Evolutionary conservation across 2,329 filamentous ascomycete species (phyloP).

Genomic region (Penicillium corylophilum): DNA sequence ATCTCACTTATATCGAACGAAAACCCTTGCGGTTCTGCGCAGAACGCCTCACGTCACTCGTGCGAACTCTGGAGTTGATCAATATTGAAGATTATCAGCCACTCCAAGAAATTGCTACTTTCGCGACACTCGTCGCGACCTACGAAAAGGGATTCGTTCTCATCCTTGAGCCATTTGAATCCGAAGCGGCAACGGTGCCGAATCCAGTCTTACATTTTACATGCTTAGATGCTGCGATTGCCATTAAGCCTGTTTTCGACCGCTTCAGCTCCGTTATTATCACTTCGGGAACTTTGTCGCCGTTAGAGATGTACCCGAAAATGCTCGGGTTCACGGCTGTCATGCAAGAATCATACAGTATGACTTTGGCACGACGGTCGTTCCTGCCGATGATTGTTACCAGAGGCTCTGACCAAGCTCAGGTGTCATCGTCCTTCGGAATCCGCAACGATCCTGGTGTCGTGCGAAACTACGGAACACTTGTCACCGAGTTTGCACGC

Average conservation of each 20-base stretch:
- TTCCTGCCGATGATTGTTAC: constrained; percentile 98
- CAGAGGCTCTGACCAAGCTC: constrained; percentile 86
- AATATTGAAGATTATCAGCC: constrained; percentile 98
- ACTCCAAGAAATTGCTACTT: constrained; percentile 94
- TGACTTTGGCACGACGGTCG: constrained; percentile 91
- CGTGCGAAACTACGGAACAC: constrained; percentile 92
- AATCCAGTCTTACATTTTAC: constrained; percentile 98
- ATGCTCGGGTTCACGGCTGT: constrained; percentile 94
- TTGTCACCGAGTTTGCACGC: constrained; percentile 92
- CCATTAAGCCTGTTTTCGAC: constrained; percentile 96
- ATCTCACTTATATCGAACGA: constrained; percentile 95
- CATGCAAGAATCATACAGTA: constrained; percentile 93
- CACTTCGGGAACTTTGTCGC: constrained; percentile 94
- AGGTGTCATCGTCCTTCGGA: constrained; percentile 90
- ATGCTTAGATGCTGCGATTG: constrained; percentile 94
- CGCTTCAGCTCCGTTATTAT: constrained; percentile 98
- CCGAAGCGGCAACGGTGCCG: constrained; percentile 88
- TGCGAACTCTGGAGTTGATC: constrained; percentile 89
- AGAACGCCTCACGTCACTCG: constrained; percentile 88
- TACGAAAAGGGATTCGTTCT: constrained; percentile 96
- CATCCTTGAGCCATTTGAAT: constrained; percentile 96
- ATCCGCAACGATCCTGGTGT: constrained; percentile 94
- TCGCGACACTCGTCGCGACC: constrained; percentile 91
- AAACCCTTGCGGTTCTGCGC: constrained; percentile 92
- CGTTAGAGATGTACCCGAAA: constrained; percentile 97